Evolutionary conservation across 2,329 filamentous ascomycete species (phyloP), one percentile per base, ranked within the genome.

Genomic region (Pseudogymnoascus sp.): DNA sequence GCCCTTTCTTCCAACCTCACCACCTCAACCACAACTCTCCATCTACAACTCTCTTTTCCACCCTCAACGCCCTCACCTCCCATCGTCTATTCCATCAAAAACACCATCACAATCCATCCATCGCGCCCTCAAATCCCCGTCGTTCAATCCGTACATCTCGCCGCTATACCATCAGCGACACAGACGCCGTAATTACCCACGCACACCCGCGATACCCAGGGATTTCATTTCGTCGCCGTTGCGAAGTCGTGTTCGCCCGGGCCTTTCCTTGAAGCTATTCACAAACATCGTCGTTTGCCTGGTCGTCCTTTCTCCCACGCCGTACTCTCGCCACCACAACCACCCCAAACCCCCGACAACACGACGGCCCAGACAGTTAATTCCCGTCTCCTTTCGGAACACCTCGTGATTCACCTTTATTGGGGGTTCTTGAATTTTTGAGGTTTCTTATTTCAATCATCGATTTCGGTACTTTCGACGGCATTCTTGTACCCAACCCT

Each of bases 121-220:
- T 61, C 65, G 6, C 35, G 1, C 13, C 35, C 65, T 68, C 69
- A 63, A 64, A 68, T 66, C 72, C 70, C 66, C 64, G 64, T 67
- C 65, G 66, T 67, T 65, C 65, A 62, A 66, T 66, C 35, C 66
- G 53, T 67, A 61, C 69, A 71, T 70, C 68, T 61, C 70, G 67
- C 63, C 61, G 60, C 56, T 38, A 63, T 38, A 31, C 2, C 35
- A 60, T 64, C 64, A 71, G 70, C 70, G 26, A 66, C 33, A 56
- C 64, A 65, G 61, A 65, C 13, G 62, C 62, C 44, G 24, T 47
- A 64, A 62, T 47, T 50, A 63, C 35, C 40, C 8, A 35, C 66
- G 62, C 64, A 66, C 62, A 37, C 68, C 64, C 63, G 62, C 59
- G 26, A 38, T 56, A 53, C 62, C 67, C 64, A 24, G n/a, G 35